Evolutionary conservation across 768 basidiomycete genomes (phyloP).

Genomic region (Lentinus tigrinus): DNA sequence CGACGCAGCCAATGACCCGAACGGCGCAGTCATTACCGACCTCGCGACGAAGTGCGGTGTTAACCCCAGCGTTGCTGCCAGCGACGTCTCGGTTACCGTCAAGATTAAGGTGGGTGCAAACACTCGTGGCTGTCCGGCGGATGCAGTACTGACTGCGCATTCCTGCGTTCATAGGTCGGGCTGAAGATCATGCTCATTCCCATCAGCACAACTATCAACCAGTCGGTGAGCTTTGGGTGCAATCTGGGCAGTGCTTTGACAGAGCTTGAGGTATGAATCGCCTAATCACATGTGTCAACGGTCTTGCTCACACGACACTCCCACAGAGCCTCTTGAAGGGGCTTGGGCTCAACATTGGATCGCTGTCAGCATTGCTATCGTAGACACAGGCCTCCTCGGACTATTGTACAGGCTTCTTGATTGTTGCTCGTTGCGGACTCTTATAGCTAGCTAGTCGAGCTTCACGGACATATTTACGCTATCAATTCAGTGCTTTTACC

Average conservation of each 20-base stretch:
- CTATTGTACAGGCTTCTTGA: neutral
- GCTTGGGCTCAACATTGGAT: constrained; percentile 12
- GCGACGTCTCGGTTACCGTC: constrained; percentile 60
- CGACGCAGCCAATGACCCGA: constrained; percentile 51
- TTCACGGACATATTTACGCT: constrained; percentile 6
- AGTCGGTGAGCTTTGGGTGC: constrained; percentile 60
- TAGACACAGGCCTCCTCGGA: neutral
- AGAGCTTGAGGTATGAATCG: constrained; percentile 32
- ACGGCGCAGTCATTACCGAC: constrained; percentile 54
- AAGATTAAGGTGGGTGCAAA: constrained; percentile 55
- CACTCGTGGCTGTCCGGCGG: neutral
- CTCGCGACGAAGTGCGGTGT: constrained; percentile 61
- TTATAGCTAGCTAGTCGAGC: constrained; percentile 5
- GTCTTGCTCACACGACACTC: neutral
- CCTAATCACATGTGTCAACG: neutral
- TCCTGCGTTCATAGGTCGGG: constrained; percentile 45
- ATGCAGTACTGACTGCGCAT: neutral
- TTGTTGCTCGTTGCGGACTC: constrained; percentile 5
- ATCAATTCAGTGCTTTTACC: constrained; percentile 1
- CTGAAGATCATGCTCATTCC: constrained; percentile 64
- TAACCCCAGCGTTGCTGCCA: constrained; percentile 37
- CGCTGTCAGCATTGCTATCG: constrained; percentile 3
- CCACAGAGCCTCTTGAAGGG: constrained; percentile 4
- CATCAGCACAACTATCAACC: constrained; percentile 64
- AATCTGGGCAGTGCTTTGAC: constrained; percentile 43